Evolutionary conservation across 345 rosid genomes (phyloP), one percentile per base, ranked within the genome.

Genomic region (Ceriops tagal): DNA sequence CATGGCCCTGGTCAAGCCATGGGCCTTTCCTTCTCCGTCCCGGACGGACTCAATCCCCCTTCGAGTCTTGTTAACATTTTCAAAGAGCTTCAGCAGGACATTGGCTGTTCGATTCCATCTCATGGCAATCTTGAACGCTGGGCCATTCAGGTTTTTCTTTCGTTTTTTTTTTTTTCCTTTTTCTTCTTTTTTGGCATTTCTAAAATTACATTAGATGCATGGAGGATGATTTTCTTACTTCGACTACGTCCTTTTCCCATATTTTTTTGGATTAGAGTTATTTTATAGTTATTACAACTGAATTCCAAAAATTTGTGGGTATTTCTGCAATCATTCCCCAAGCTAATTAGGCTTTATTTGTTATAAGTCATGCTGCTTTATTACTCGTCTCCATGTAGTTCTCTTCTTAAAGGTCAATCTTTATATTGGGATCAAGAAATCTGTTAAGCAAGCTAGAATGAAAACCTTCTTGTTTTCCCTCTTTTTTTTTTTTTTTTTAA

Each of bases 1-100:
- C 99, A 92, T 67, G 99, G 96, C 69, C 91, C 92, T 58, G 91
- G 92, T 75, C 99, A 95, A 73, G 99, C 99, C 58, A 92, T 95
- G 99, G 97, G 99, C 13, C 92, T 95, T 21, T 80, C 97, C 8
- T 95, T 95, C 82, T 92, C 99, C 51, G 97, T 90, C 34, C 99
- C 97, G 10, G 78, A 84, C 46, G 96, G 93, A 39, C 76, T 88
- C 55, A 92, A 87, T 82, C 59, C 80, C 56, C 99, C 99, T 58
- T 90, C 97, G 6, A 95, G 97, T 71, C 87, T 95, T 53, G 81
- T 72, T 60, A 95, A 95, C 74, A 90, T 90, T 65, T 93, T 93
- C 67, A 93, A 89, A 84, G 99, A 93, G 78, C 95, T 95, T 71
- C 79, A 80, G 52, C 83, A 83, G 58, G 99, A 95, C 81, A 78